Conservation (phyloP, 345 rosid species). For the Microcos paniculata region DNA sequence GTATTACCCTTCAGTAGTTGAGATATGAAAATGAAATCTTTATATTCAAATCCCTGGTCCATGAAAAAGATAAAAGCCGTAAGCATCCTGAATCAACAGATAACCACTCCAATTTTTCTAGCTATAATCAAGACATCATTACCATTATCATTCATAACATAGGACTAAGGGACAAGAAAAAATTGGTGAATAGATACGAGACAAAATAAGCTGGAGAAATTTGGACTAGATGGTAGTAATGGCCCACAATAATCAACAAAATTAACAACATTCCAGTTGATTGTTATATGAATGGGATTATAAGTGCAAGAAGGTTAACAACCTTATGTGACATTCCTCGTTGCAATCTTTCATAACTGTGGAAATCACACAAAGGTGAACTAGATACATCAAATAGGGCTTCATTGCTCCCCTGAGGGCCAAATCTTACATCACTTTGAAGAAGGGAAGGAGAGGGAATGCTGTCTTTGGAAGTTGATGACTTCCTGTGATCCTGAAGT, state of each 20-base stretch:
- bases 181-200: background rate
- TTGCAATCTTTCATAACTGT: slow-evolving; percentile 61
- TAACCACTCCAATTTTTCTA: background rate
- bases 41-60: slow-evolving; percentile 51
- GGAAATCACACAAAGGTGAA: slow-evolving; percentile 83
- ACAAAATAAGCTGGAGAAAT: background rate
- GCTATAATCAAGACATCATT: background rate
- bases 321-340: slow-evolving; percentile 63
- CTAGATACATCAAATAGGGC: slow-evolving; percentile 48
- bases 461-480: slow-evolving; percentile 29
- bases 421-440: slow-evolving; percentile 54
- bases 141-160: background rate
- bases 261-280: background rate
- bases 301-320: slow-evolving; percentile 28
- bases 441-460: slow-evolving; percentile 28
- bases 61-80: slow-evolving; percentile 13
- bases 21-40: slow-evolving; percentile 74
- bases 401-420: slow-evolving; percentile 40
- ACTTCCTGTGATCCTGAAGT: slow-evolving; percentile 43
- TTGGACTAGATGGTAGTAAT: background rate
- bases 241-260: background rate
- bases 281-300: background rate
- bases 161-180: background rate
- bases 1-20: slow-evolving; percentile 34
- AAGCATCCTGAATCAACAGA: background rate